Evolutionary conservation across 345 rosid genomes (phyloP), one percentile per base, ranked within the genome.

Genomic region (Eucalyptus curtisii): DNA sequence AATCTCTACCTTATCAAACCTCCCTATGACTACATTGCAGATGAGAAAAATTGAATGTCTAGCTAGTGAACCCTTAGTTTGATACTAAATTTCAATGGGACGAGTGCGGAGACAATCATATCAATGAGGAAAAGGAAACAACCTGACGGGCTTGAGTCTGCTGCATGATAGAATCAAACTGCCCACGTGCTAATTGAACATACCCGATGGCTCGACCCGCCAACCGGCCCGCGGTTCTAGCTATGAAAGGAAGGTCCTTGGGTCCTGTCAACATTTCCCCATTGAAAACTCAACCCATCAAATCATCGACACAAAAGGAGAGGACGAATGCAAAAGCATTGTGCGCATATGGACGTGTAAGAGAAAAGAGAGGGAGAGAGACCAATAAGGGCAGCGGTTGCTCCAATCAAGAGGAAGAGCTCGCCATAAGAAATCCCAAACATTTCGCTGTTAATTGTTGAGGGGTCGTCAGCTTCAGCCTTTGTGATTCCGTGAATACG

Each of bases 141-240:
- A 97, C 99, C 99, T 97, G 97, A 30, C 93, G 97, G 92, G 95
- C 96, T 91, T 97, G 98, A 90, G 99, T 92, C 91, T 96, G 98
- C 88, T 96, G 96, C 99, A 96, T 93, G 80, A 94, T 94, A 89
- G 90, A 92, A 44, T 96, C 97, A 22, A 97, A 93, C 59, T 97
- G 99, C n/a, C 97, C 95, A 91, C 99, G 98, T 86, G 98, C 98
- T 91, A 96, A 84, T 84, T 95, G 98, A 49, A 97, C 97, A 64
- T 95, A 97, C 4, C 98, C 98, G 64, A 96, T 92, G 37, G 99
- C 96, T 87, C 97, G 92, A 85, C 98, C 99, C 9, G 95, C 93
- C 66, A 96, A 92, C 90, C 96, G 93, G 55, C 99, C 99, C 7
- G 93, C 96, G 19, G 95, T 94, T 93, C 97, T 95, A 2, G 98